Conservation (phyloP, 2,329 filamentous ascomycete genomes). For the Aureobasidium sp. region DNA sequence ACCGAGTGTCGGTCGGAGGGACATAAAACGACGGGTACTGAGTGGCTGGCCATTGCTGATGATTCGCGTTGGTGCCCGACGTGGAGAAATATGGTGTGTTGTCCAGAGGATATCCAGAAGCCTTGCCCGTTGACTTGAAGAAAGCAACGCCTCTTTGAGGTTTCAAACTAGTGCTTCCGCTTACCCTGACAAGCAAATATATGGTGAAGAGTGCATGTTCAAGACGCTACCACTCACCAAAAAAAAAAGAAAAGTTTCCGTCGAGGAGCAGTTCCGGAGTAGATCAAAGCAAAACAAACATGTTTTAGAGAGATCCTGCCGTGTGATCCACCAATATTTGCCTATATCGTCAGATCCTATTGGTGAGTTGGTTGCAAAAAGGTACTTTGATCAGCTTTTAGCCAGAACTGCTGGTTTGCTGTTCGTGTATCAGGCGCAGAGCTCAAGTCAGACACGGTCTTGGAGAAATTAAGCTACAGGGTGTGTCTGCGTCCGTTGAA, state of each 20-base stretch:
- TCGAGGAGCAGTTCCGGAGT: neutral
- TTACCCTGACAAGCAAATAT: neutral
- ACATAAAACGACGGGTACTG: too few species aligned
- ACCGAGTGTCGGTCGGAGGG: too few species aligned
- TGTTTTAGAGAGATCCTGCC: neutral
- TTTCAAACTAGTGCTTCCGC: neutral
- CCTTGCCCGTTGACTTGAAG: constrained; percentile 29
- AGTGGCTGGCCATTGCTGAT: too few species aligned
- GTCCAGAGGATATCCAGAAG: neutral
- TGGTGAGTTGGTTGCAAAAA: neutral
- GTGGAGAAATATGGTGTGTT: neutral
- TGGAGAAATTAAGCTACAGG: neutral
- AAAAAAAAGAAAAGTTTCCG: neutral
- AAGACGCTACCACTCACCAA: neutral
- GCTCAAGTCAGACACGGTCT: neutral
- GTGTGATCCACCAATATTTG: neutral
- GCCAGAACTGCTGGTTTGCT: neutral
- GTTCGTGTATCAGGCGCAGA: neutral
- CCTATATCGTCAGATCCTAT: neutral
- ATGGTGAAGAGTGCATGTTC: neutral
- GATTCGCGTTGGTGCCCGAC: neutral
- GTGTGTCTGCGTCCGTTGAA: too few species aligned
- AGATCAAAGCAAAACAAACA: neutral
- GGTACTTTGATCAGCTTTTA: neutral
- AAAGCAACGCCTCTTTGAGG: constrained; percentile 18